Evolutionary conservation across 2,329 filamentous ascomycete species (phyloP).

Genomic region (Penicillium freii): DNA sequence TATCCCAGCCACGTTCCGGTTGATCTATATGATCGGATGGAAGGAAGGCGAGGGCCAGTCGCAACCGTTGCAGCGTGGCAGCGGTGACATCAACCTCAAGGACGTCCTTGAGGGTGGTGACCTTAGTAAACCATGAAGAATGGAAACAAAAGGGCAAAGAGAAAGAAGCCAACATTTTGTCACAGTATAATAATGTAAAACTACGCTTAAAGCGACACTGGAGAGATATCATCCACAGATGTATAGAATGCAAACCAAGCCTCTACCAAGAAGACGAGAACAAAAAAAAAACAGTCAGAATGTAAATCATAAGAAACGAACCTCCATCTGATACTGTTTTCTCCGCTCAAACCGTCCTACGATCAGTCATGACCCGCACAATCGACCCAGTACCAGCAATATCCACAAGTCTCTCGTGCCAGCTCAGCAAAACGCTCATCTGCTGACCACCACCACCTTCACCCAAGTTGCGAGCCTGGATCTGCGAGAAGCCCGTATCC

Average conservation of each 20-base stretch:
- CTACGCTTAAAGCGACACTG: constrained; percentile 22
- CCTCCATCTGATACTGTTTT: constrained; percentile 6
- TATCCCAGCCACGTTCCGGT: constrained; percentile 85
- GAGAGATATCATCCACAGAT: constrained; percentile 15
- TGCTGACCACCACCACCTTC: constrained; percentile 73
- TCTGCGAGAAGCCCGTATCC: constrained; percentile 84
- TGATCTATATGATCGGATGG: constrained; percentile 99
- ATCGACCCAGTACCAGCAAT: constrained; percentile 90
- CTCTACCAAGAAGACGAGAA: constrained; percentile 22
- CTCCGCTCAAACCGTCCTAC: constrained; percentile 69
- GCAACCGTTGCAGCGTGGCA: constrained; percentile 77
- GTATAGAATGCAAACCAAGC: constrained; percentile 21
- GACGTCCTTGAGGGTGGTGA: constrained; percentile 63
- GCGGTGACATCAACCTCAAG: constrained; percentile 82
- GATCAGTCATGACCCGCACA: constrained; percentile 92
- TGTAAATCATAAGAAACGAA: constrained; percentile 13
- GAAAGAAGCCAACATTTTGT: constrained; percentile 19
- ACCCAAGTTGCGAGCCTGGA: constrained; percentile 57
- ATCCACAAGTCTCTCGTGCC: constrained; percentile 98
- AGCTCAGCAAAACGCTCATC: constrained; percentile 96
- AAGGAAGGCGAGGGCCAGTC: constrained; percentile 77
- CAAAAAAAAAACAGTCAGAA: constrained; percentile 4
- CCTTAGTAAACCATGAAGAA: constrained; percentile 28
- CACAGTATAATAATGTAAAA: constrained; percentile 27
- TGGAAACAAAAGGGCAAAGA: constrained; percentile 1